Evolutionary conservation across 306 rosid genomes (phyloP), one percentile per base, ranked within the genome.

Genomic region (Rosa multiflora): DNA sequence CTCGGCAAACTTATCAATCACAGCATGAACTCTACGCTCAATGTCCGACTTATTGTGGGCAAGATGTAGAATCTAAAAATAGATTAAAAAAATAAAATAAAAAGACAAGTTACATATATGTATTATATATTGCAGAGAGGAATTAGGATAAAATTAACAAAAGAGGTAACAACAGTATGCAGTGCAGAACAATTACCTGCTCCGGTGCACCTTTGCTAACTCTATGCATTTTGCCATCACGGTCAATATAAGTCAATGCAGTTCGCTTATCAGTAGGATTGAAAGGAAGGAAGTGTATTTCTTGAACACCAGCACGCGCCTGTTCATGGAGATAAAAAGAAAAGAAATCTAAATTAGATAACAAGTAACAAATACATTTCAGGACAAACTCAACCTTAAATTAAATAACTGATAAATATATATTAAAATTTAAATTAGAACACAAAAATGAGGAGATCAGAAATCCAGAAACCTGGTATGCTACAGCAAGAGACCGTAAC

Each of bases 151-250:
- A 52, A 78, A 26, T 11, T 44, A 20, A 72, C 11, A 39, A 51
- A 80, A 46, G 51, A 21, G 52, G 44, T 37, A 39, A 48, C 61
- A 44, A 52, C 9, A 79, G 32, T 47, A 23, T 14, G 75, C 8
- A 40, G 75, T n/a, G 68, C 67, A 67, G 40, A 47, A 68, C 40
- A 82, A 70, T 21, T 87, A 95, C 99, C 98, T 95, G 99, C 84
- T 92, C 98, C 0, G 98, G 99, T 76, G 99, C 99, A 79, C 99
- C 99, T 87, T 95, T 95, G 91, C 99, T 95, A 67, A 95, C 99
- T 83, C 97, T 85, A 64, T 90, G 99, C 99, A 90, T 90, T 88
- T 91, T 92, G 69, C 98, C 97, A 21, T 86, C 91, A 64, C 76
- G 85, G 66, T 95, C 99, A 79, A 87, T 69, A 77, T 95, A 95